phyloP scores from a whole-genome alignment of 768 basidiomycete species.

The Leccinum incarnatum region DNA sequence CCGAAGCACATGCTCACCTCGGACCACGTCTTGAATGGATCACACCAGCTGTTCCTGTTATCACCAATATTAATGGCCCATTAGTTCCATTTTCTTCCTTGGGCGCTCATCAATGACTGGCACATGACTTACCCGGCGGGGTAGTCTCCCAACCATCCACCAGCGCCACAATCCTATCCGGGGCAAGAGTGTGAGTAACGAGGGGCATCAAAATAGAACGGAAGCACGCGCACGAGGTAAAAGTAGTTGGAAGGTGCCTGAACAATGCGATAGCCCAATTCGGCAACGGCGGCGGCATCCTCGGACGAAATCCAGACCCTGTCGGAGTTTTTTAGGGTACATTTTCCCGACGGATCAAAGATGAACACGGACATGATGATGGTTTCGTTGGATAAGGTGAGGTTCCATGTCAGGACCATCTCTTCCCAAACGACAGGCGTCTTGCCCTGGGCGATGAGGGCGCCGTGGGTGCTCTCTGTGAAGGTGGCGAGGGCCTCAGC shows the following conservation, averaged over 20 bases:
- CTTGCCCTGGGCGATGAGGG: slow-evolving; percentile 56
- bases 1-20: slow-evolving; percentile 29
- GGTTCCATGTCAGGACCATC: slow-evolving; percentile 41
- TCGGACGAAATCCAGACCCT: slow-evolving; percentile 49
- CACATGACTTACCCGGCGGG: slow-evolving; percentile 29
- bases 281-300: slow-evolving; percentile 38
- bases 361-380: slow-evolving; percentile 35
- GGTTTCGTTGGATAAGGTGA: slow-evolving; percentile 41
- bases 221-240: slow-evolving; percentile 38
- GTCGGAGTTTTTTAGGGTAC: neutral
- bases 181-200: neutral
- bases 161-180: slow-evolving; percentile 44
- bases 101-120: neutral
- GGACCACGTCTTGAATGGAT: slow-evolving; percentile 53
- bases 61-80: neutral
- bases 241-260: slow-evolving; percentile 53
- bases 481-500: slow-evolving; percentile 64
- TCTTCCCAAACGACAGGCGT: slow-evolving; percentile 84
- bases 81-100: neutral
- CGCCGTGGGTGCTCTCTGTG: slow-evolving; percentile 54
- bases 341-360: neutral
- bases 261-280: slow-evolving; percentile 42
- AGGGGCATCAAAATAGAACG: neutral
- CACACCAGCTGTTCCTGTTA: slow-evolving; percentile 44
- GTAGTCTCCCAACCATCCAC: slow-evolving; percentile 42